Base-by-base conservation (phyloP, 805 yeast genomes). In the Wickerhamomyces silvicola region DNA sequence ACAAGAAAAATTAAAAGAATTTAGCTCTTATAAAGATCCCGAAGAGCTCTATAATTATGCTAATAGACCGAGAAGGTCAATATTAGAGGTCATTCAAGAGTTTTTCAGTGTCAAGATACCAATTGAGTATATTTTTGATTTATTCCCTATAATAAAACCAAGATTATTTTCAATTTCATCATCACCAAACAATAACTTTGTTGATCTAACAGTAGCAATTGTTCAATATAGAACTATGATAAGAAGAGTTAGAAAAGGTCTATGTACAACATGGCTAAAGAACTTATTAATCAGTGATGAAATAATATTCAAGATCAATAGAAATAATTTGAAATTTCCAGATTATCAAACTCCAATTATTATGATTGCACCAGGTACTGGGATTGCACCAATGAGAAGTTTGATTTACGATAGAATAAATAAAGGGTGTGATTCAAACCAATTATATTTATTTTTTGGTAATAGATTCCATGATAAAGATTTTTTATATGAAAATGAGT, bases 321-420 rank as follows among this genome's bases (percentile, higher is more conserved):
- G 57, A 19, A 72, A 78, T 39, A 54, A 62, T 10, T 41, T 76
- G 27, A 56, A 56, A 24, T 59, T 70, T 10, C 52, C 30, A 8
- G 57, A 27, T 53, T 18, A 42, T 4, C 39, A 50, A 4, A 51
- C 38, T 3, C 82, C 95, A 0, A 58, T 82, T 17, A 59, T 92
- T 4, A 63, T 90, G 71, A 68, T 90, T 4, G 81, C 90, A 2
- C 94, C 98, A 0, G 99, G 98, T 4, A 94, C 97, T 0, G 99
- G 99, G 2, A 66, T 92, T 9, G 98, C 99, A 1, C 98, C 98
- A 2, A 76, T 90, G 70, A 73, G 85, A 47, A 70, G 84, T 1
- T 48, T 88, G 24, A 67, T 90, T 10, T 72, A 72, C 26, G 47
- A 63, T 1, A 45, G 55, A 3, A 36, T 55, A 5, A 42, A 45